These are phyloP conservation scores for Aspergillus tamarii DNA, from an alignment of 2,329 filamentous ascomycete species.

Conservation along the genomic window DNA sequence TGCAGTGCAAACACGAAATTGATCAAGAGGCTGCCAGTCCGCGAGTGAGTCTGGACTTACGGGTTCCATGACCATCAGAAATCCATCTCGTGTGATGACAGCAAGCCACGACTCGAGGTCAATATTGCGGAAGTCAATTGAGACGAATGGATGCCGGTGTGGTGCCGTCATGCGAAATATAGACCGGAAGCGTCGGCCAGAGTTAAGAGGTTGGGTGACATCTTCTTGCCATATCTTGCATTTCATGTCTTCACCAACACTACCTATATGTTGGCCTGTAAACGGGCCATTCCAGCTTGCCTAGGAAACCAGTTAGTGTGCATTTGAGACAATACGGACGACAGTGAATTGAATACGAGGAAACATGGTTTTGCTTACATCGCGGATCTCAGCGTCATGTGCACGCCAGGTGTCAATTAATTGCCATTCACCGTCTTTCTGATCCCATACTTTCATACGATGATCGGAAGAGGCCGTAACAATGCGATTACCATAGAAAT, in stretches of 20 bases:
- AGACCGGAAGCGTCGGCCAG: constrained; percentile 78
- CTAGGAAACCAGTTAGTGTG: constrained; percentile 49
- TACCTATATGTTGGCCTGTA: constrained; percentile 84
- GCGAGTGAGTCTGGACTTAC: constrained; percentile 79
- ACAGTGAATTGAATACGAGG: constrained; percentile 19
- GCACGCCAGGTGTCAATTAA: constrained; percentile 86
- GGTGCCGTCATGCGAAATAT: constrained; percentile 65
- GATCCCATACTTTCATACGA: constrained; percentile 87
- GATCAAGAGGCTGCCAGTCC: constrained; percentile 75
- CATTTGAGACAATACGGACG: constrained; percentile 18
- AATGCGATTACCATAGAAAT: constrained; percentile 88
- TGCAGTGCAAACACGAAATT: constrained; percentile 71
- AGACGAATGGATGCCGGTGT: constrained; percentile 71
- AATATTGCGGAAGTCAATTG: constrained; percentile 83
- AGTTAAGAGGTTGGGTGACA: constrained; percentile 71
- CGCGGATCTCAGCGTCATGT: constrained; percentile 85
- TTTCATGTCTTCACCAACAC: constrained; percentile 84
- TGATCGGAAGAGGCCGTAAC: constrained; percentile 91
- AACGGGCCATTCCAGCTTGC: constrained; percentile 93
- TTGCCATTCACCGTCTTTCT: constrained; percentile 73
- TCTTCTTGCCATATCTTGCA: constrained; percentile 95
- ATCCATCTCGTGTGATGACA: constrained; percentile 79
- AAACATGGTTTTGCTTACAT: constrained; percentile 60
- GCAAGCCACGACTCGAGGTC: constrained; percentile 84
- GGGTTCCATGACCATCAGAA: constrained; percentile 80